Percentiles rank a stretch among this genome's conserved stretches.
phyloP scores from a whole-genome alignment of 306 rosid genomes.

The Elaeagnus macrophylla region DNA sequence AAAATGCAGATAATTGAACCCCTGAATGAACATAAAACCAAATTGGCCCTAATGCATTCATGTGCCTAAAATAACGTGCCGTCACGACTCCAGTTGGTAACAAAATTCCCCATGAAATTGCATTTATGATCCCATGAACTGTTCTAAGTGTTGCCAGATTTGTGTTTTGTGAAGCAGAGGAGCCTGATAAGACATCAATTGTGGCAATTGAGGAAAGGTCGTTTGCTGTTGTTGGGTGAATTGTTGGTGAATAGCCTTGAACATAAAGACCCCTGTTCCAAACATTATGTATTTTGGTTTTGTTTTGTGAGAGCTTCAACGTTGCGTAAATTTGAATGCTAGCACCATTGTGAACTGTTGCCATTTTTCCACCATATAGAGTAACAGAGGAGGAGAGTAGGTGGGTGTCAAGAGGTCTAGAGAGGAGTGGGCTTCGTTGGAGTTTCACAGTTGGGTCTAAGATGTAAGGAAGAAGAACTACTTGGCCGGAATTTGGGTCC shows the following conservation, averaged over 20 bases:
- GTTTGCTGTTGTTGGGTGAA: conserved; percentile 67
- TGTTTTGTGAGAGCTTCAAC: conserved; percentile 48
- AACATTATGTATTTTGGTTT: conserved; percentile 54
- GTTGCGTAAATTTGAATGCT: conserved; percentile 62
- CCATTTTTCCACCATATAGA: conserved; percentile 65
- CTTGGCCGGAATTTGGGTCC: conserved; percentile 69
- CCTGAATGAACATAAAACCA: conserved; percentile 93
- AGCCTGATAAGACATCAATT: conserved; percentile 60
- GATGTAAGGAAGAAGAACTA: conserved; percentile 65
- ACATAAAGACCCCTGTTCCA: conserved; percentile 97
- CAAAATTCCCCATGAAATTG: conserved; percentile 70
- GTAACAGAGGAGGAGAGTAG: conserved; percentile 60
- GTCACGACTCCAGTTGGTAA: conserved; percentile 73
- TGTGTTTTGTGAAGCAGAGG: conserved; percentile 32
- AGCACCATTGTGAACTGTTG: conserved; percentile 71
- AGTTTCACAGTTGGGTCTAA: conserved; percentile 71
- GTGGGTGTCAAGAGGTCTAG: conserved; percentile 67
- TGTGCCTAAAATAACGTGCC: conserved; percentile 71
- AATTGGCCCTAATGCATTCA: conserved; percentile 54
- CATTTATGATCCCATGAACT: conserved; percentile 59
- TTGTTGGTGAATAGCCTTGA: conserved; percentile 93
- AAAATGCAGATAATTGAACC: conserved; percentile 47
- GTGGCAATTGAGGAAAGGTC: conserved; percentile 71
- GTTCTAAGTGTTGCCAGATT: conserved; percentile 30
- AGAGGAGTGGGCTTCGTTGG: conserved; percentile 69